phyloP scores from a whole-genome alignment of 1,284 basidiomycete species.

The Papiliotrema nemorosa region DNA sequence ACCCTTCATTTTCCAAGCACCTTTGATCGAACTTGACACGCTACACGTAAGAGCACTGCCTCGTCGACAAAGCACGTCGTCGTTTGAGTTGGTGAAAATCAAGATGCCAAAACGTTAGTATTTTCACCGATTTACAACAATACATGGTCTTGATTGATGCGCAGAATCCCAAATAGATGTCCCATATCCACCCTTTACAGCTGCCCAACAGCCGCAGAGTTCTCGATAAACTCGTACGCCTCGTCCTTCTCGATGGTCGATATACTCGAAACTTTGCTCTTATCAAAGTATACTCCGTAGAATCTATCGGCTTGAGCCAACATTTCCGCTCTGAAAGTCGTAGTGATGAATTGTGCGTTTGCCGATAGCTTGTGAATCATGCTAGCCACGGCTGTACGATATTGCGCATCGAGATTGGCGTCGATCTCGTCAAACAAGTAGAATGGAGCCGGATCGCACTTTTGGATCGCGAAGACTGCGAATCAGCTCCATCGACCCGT shows the following conservation, averaged over 20 bases:
- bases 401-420: slow-evolving; percentile 95
- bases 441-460: slow-evolving; percentile 98
- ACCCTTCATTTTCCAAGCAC: too few species aligned
- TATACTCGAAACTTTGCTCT: slow-evolving; percentile 75
- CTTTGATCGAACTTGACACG: too few species aligned
- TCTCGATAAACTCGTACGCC: slow-evolving; percentile 46
- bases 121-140: too few species aligned
- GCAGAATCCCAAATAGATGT: too few species aligned
- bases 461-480: slow-evolving; percentile 94
- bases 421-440: slow-evolving; percentile 99
- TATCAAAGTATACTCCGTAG: slow-evolving; percentile 98
- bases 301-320: slow-evolving; percentile 91
- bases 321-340: slow-evolving; percentile 98
- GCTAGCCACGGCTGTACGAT: slow-evolving; percentile 89
- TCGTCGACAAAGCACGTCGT: too few species aligned
- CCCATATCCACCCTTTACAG: too few species aligned
- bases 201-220: slow-evolving; percentile 26
- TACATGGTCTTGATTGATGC: too few species aligned
- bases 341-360: slow-evolving; percentile 95
- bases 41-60: too few species aligned
- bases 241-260: slow-evolving; percentile 42
- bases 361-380: slow-evolving; percentile 90
- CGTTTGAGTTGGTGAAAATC: too few species aligned
- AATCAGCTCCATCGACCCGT: neutral
- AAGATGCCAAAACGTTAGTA: too few species aligned